Conservation (phyloP, 1,284 basidiomycete genomes). For the Trametes sp. region DNA sequence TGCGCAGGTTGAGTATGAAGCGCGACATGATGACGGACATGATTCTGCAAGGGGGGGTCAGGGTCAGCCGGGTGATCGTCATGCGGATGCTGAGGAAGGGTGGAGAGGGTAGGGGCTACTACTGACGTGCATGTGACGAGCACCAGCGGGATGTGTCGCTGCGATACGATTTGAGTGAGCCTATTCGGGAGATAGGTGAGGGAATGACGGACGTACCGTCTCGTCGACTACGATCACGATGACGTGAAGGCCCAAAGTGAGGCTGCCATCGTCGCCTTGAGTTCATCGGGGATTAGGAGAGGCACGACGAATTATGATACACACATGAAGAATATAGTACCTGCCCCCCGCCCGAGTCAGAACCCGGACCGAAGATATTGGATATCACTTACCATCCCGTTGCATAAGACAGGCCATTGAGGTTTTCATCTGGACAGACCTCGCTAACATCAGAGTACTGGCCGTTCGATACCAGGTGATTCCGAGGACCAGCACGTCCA, state of each 20-base stretch:
- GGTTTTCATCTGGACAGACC: slow-evolving; percentile 3
- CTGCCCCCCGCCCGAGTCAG: neutral
- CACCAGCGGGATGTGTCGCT: slow-evolving; percentile 5
- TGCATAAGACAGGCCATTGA: slow-evolving; percentile 10
- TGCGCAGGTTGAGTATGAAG: slow-evolving; percentile 25
- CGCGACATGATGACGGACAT: slow-evolving; percentile 22
- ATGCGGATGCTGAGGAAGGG: too few relatives aligned
- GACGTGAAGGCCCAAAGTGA: slow-evolving; percentile 4
- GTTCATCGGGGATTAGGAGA: neutral
- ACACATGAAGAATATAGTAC: slow-evolving; percentile 18
- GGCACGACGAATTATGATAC: neutral
- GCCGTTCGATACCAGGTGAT: slow-evolving; percentile 28
- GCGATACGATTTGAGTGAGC: neutral
- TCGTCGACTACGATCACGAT: slow-evolving; percentile 9
- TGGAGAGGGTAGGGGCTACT: neutral
- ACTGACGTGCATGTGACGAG: slow-evolving; percentile 11
- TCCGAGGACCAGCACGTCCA: slow-evolving; percentile 10
- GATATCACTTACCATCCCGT: slow-evolving; percentile 18
- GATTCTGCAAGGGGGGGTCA: slow-evolving; percentile 5
- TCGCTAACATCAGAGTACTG: slow-evolving; percentile 5
- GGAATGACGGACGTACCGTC: neutral
- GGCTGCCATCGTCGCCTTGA: neutral
- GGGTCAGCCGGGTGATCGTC: too few relatives aligned
- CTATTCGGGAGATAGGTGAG: too few relatives aligned
- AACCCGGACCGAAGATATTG: neutral